Evolutionary conservation across 352 stramenopile species (phyloP), one percentile per base, ranked within the genome.

Genomic region (Phytopythium aichiense): DNA sequence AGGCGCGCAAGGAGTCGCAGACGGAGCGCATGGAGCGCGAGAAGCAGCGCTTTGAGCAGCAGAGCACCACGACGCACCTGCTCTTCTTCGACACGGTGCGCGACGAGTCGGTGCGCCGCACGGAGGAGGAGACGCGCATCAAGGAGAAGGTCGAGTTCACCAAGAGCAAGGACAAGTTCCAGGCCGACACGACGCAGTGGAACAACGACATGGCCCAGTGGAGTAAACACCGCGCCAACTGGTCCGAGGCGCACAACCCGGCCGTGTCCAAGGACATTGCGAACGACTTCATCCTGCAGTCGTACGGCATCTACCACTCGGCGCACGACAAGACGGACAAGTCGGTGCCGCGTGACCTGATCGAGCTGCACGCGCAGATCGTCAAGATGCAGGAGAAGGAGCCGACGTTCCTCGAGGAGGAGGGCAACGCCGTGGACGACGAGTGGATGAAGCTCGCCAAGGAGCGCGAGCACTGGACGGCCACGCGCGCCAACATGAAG

Each of bases 111-210:
- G 75, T 86, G 35, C 84, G 86, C 48, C 79, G 83, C 60, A 88
- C 74, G 0, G 86, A 95, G 60, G 86, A 95, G 64, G 84, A 95
- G 66, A 88, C 76, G 7, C 86, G 83, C 20, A 72, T 85, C 49
- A 91, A 91, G 68, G 86, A 95, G 64, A 95, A 95, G 73, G 81
- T 95, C 22, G 86, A 95, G 71, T 95, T 95, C 64, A 91, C 81
- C 57, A 93, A 93, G 70, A 92, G 81, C 9, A 95, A 95, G 73
- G 86, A 95, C 56, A 76, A 81, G 55, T 95, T 95, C 74, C 87
- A 95, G 72, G 77, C 84, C 18, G 87, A 95, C 65, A 95, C 87
- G 38, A 86, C 81, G 28, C 83, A 95, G 66, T 95, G 87, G 87
- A 95, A 95, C 73, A 89, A 79, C 57, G 84, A 93, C 69, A 95